phyloP scores from a whole-genome alignment of 371 early-diverging fungal species.

The Coemansia sp. region DNA sequence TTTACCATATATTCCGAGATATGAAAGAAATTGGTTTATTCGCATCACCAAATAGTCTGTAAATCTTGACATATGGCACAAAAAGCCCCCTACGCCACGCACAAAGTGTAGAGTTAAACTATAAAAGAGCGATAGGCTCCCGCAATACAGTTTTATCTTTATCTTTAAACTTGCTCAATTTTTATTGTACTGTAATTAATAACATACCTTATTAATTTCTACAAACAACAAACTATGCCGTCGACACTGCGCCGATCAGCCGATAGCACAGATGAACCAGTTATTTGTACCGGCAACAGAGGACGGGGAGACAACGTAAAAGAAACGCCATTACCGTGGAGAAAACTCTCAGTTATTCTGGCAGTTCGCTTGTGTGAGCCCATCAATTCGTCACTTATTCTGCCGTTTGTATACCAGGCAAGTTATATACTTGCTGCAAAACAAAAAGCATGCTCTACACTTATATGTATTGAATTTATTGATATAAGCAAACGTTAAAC shows the following conservation, averaged over 20 bases:
- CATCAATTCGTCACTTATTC: constrained; percentile 46
- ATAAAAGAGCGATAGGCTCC: no score
- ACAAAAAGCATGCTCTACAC: no score
- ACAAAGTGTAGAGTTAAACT: background rate
- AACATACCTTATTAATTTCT: background rate
- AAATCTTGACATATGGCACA: no score
- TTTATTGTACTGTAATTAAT: background rate
- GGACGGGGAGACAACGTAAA: background rate
- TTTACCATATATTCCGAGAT: background rate
- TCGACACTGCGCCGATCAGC: no score
- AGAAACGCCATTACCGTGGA: constrained; percentile 53
- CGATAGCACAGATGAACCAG: no score
- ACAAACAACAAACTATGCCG: background rate
- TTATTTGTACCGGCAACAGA: background rate
- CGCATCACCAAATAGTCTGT: background rate
- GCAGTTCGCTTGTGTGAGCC: constrained; percentile 51
- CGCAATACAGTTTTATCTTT: no score
- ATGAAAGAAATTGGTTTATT: background rate
- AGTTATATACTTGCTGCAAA: background rate
- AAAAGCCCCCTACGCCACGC: background rate
- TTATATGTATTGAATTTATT: background rate
- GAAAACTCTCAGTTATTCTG: constrained; percentile 27
- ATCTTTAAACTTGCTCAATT: no score
- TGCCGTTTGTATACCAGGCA: constrained; percentile 53
- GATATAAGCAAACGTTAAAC: background rate